These are phyloP conservation scores for Torulaspora quercuum DNA, from an alignment of 805 yeast species.

Conservation along the genomic window DNA sequence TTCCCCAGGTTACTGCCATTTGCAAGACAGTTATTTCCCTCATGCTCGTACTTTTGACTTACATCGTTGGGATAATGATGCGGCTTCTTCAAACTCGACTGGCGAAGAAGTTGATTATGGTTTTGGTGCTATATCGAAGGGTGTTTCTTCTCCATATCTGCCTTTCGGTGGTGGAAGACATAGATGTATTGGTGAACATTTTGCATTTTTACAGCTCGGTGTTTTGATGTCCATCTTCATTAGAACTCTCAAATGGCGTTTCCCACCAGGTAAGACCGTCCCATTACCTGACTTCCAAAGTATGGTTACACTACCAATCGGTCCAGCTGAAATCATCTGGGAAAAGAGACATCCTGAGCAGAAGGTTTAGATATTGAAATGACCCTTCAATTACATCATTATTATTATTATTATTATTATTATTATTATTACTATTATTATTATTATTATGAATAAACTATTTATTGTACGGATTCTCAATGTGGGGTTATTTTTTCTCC, in stretches of 20 bases:
- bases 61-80: conserved; percentile 71
- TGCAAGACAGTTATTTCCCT: conserved; percentile 74
- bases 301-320: conserved; percentile 88
- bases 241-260: conserved; percentile 73
- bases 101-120: conserved; percentile 74
- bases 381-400: too few relatives aligned
- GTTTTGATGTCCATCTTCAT: conserved; percentile 72
- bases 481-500: not conserved
- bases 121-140: conserved; percentile 94
- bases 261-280: conserved; percentile 50
- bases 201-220: conserved; percentile 91
- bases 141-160: conserved; percentile 91
- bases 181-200: conserved; percentile 98
- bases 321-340: conserved; percentile 71
- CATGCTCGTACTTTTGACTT: conserved; percentile 71
- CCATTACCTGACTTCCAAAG: conserved; percentile 77
- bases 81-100: conserved; percentile 35
- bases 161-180: conserved; percentile 99
- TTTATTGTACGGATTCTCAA: conserved; percentile 6
- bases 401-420: too few relatives aligned
- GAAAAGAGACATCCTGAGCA: conserved; percentile 52
- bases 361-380: conserved; percentile 16
- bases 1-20: conserved; percentile 89
- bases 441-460: conserved; percentile 2
- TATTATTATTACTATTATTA: not conserved